phyloP scores from a whole-genome alignment of 768 basidiomycete genomes.

The Rhodotorula sphaerocarpa region DNA sequence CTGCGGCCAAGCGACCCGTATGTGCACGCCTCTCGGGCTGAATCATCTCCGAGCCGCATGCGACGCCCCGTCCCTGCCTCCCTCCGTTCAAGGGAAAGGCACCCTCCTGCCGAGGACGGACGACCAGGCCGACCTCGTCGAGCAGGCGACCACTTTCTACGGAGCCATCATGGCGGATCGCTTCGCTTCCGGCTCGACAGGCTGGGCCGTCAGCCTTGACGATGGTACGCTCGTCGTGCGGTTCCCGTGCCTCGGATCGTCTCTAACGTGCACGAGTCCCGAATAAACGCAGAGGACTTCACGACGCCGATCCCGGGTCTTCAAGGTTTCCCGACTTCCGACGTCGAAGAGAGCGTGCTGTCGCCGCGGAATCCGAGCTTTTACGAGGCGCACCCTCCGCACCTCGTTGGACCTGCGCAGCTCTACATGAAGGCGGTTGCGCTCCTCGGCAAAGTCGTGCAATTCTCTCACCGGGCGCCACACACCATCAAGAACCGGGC shows the following conservation, averaged over 20 bases:
- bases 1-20: constrained; percentile 27
- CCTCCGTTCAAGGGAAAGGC: constrained; percentile 1
- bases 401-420: constrained; percentile 13
- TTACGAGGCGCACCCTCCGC: constrained; percentile 20
- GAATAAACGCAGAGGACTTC: constrained; percentile 28
- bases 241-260: no score
- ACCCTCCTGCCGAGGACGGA: constrained; percentile 12
- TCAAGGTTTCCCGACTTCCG: background rate
- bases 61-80: background rate
- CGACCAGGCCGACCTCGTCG: constrained; percentile 14
- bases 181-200: constrained; percentile 28
- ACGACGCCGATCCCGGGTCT: constrained; percentile 15
- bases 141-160: constrained; percentile 29
- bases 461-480: constrained; percentile 21
- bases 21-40: constrained; percentile 33
- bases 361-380: constrained; percentile 5
- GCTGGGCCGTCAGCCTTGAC: constrained; percentile 26
- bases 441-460: constrained; percentile 13
- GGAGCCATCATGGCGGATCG: constrained; percentile 29
- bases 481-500: background rate
- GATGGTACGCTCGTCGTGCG: constrained; percentile 9
- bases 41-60: constrained; percentile 30
- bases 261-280: no score
- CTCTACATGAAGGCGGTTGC: constrained; percentile 25
- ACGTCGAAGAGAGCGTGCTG: constrained; percentile 2